Evolutionary conservation across 331 rosid genomes (phyloP), one percentile per base, ranked within the genome.

Genomic region (Quercus tomentella): DNA sequence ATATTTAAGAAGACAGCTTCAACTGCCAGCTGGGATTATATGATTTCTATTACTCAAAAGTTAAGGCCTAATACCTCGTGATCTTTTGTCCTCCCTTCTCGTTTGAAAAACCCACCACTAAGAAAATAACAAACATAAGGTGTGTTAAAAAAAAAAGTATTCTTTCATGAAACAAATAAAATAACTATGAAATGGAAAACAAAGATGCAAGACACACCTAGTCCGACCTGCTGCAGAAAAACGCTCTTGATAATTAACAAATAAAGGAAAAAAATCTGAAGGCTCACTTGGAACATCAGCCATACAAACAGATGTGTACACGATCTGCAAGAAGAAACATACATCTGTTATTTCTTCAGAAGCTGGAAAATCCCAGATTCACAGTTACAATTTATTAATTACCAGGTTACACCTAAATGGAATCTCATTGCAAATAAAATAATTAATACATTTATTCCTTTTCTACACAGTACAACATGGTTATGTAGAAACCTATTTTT

Each of bases 151-250:
- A 56, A 66, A 4, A 66, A 4, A 25, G 73, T 20, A 63, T 74
- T 71, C 58, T 58, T 52, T 49, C 56, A 75, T 56, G 66, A 55
- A 76, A 71, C 56, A 66, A 62, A 76, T 25, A 75, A 82, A 72
- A 81, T 51, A 25, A 68, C 72, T 56, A 70, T 17, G 56, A 43
- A 70, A 71, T n/a, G 22, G 20, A 4, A 23, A 57, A 83, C 74
- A 80, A 26, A 12, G 23, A 58, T 74, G 65, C 52, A 73, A 83
- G 56, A 31, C 91, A 82, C 75, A 93, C 99, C 97, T 95, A 52
- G 99, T 95, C 77, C 98, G 98, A 85, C 99, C 99, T 65, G 99
- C 97, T n/a, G 99, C 99, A 49, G 98, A 95, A 79, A 95, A 95
- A 5, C 99, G 98, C 81, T 95, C 99, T 89, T 95, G 99, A 90